Conservation (phyloP, 1,284 basidiomycete genomes). For the Boletus semigastroideus region DNA sequence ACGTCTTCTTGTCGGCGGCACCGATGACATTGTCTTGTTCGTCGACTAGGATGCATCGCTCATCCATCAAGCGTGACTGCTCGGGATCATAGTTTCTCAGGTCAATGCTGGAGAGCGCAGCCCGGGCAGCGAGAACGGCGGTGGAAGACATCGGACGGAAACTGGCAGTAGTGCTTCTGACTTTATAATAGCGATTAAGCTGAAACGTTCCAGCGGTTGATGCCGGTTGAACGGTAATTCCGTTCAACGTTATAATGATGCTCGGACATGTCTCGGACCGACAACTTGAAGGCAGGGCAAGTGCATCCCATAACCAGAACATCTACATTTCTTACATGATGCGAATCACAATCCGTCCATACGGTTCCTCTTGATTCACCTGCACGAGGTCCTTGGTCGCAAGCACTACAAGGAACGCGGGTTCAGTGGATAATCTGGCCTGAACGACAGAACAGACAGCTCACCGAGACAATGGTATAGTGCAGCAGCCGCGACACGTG, state of each 20-base stretch:
- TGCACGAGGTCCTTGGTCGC: conserved; percentile 61
- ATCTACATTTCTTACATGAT: conserved; percentile 31
- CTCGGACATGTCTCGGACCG: conserved; percentile 4
- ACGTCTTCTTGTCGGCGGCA: conserved; percentile 96
- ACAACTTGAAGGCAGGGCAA: neutral
- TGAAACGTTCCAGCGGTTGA: neutral
- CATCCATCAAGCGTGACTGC: conserved; percentile 92
- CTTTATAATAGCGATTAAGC: conserved; percentile 3
- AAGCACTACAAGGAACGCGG: conserved; percentile 46
- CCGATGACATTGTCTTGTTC: conserved; percentile 88
- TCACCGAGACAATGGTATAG: conserved; percentile 80
- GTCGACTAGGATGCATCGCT: conserved; percentile 94
- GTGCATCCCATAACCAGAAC: neutral
- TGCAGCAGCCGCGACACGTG: conserved; percentile 72
- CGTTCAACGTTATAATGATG: neutral
- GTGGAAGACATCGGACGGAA: conserved; percentile 42
- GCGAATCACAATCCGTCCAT: conserved; percentile 42
- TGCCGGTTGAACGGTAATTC: neutral
- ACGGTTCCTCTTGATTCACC: conserved; percentile 53
- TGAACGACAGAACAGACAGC: conserved; percentile 19
- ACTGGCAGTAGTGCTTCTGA: neutral
- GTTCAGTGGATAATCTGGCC: neutral
- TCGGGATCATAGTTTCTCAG: conserved; percentile 76
- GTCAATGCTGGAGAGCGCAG: conserved; percentile 68
- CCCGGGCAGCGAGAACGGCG: conserved; percentile 57